Evolutionary conservation across 78 protist genomes (phyloP), one percentile per base, ranked within the genome.

Genomic region (Dictyostelium brefeldianum): DNA sequence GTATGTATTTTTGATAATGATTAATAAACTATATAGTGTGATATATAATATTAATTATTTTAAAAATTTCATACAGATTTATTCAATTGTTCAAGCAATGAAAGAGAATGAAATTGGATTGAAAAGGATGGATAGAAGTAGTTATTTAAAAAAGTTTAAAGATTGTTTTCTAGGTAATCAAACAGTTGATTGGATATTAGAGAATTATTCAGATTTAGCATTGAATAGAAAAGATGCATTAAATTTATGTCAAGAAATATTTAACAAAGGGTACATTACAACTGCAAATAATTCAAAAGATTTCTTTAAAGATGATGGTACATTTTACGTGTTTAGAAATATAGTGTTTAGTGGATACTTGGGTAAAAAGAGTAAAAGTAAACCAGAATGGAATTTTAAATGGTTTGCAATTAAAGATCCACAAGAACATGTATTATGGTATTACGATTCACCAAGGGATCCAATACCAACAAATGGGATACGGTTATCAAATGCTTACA

Each of bases 311-410:
- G 92, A 84, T 47, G 92, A 84, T 75, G 15, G 15, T 6, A 75
- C 92, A 11, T 84, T 46, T 84, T 84, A 84, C 65, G 74, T 84
- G 7, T 84, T 84, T 84, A 84, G 92, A 84, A 84, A 84, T 62
- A 84, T 70, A 46, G 11, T 77, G 29, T 84, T 43, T 48, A 79
- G 92, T 8, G 92, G 92, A 74, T 84, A 84, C 27, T 36, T 84
- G 6, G 92, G 92, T 27, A 84, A 84, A 31, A 84, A 84, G 83
- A 74, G 70, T 36, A 74, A 84, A 75, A 27, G 29, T 14, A 54
- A 62, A 59, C 65, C 59, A 1, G 82, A 74, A n/a, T 53, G 92
- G 71, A 84, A 84, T 31, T 43, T 57, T 14, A 84, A 84, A 57
- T 84, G 82, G 83, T 84, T 84, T 59, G 92, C 92, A 71, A 57